Evolutionary conservation across 805 yeast genomes (phyloP).

Genomic region (Jamesozyma piceae): DNA sequence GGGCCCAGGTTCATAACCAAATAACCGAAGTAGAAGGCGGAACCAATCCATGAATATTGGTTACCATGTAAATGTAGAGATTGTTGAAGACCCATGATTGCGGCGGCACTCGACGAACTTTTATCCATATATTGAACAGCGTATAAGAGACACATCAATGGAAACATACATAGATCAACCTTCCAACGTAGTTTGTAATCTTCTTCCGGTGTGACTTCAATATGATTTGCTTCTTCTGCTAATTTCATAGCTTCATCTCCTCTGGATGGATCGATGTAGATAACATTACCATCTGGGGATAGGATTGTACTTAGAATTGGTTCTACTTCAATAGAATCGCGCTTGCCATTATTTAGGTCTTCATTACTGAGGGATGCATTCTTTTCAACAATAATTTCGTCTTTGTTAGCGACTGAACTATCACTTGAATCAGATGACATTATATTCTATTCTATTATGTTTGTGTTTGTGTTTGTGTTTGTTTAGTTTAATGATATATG

Average conservation of each 20-base stretch:
- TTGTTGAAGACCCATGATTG: slow-evolving; percentile 41
- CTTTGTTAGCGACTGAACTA: no score
- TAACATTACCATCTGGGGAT: slow-evolving; percentile 22
- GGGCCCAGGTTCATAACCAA: slow-evolving; percentile 41
- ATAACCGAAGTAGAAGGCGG: slow-evolving; percentile 58
- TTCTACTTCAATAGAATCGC: background rate
- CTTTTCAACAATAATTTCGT: no score
- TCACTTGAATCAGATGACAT: no score
- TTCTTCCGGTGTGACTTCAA: slow-evolving; percentile 27
- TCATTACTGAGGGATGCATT: background rate
- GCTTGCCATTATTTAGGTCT: background rate
- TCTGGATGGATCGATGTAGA: slow-evolving; percentile 31
- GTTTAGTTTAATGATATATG: no score
- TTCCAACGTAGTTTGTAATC: slow-evolving; percentile 36
- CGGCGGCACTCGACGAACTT: slow-evolving; percentile 41
- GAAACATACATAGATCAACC: slow-evolving; percentile 42
- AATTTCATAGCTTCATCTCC: slow-evolving; percentile 40
- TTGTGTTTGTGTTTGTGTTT: no score
- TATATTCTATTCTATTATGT: no score
- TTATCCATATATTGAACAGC: slow-evolving; percentile 55
- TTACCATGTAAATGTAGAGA: slow-evolving; percentile 38
- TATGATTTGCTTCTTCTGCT: slow-evolving; percentile 30
- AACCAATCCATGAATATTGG: slow-evolving; percentile 47
- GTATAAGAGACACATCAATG: slow-evolving; percentile 41
- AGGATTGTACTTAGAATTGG: slow-evolving; percentile 10